Conservation (phyloP, 805 yeast species). For the Suhomyces canberraensis region DNA sequence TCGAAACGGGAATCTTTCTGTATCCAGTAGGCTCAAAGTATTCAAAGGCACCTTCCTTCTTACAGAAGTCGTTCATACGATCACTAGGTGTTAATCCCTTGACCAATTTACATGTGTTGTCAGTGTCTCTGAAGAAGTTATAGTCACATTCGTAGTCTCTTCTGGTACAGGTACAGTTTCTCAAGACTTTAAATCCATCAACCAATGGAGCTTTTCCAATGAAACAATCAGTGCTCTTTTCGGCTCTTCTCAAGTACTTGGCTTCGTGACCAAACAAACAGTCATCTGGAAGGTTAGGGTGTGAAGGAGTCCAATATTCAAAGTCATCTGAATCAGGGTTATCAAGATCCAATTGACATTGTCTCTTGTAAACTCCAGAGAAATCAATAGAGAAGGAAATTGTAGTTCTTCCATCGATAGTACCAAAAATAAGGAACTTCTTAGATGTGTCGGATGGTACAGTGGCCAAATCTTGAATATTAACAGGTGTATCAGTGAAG, state of each 20-base stretch:
- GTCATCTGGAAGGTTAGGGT: slow-evolving; percentile 32
- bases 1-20: slow-evolving; percentile 77
- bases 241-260: slow-evolving; percentile 37
- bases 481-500: slow-evolving; percentile 56
- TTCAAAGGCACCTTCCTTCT: slow-evolving; percentile 53
- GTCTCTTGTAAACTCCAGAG: slow-evolving; percentile 31
- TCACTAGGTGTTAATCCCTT: slow-evolving; percentile 68
- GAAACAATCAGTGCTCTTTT: slow-evolving; percentile 59
- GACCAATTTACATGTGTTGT: slow-evolving; percentile 86
- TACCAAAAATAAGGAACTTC: slow-evolving; percentile 59
- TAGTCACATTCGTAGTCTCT: slow-evolving; percentile 93
- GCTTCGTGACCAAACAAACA: slow-evolving; percentile 45
- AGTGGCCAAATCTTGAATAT: slow-evolving; percentile 73
- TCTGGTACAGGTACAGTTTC: slow-evolving; percentile 81
- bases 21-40: slow-evolving; percentile 91
- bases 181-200: slow-evolving; percentile 52
- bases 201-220: slow-evolving; percentile 60
- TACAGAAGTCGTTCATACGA: slow-evolving; percentile 56
- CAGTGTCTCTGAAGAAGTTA: slow-evolving; percentile 65
- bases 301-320: slow-evolving; percentile 42
- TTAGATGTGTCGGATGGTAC: slow-evolving; percentile 90
- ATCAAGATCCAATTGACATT: slow-evolving; percentile 43
- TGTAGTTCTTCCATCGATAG: slow-evolving; percentile 40
- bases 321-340: slow-evolving; percentile 39
- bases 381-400: slow-evolving; percentile 41